These are phyloP conservation scores for Sarocladiaceae sp. DNA, from an alignment of 2,329 filamentous ascomycete species.

Conservation along the genomic window DNA sequence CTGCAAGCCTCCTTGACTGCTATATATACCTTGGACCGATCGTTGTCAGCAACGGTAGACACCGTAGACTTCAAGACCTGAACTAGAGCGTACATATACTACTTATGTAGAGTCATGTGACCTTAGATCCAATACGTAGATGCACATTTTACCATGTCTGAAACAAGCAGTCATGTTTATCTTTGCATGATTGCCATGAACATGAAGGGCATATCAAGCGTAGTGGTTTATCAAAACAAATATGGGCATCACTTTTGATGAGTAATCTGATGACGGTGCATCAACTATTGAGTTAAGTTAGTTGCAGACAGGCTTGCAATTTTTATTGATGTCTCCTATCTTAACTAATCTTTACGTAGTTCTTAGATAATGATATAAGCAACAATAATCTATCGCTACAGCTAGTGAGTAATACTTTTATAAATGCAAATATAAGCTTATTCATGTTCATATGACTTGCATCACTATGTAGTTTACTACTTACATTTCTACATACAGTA, in stretches of 20 bases:
- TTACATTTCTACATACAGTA: no score
- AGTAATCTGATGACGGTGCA: background rate
- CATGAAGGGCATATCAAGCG: no score
- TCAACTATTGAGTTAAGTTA: background rate
- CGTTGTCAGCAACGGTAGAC: background rate
- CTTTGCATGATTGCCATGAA: no score
- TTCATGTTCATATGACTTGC: no score
- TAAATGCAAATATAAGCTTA: background rate
- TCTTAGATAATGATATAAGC: background rate
- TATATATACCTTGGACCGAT: background rate
- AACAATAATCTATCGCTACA: background rate
- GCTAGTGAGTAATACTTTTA: background rate
- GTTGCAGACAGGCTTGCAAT: background rate
- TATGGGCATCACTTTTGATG: no score
- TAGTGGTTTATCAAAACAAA: background rate
- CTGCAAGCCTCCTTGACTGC: background rate
- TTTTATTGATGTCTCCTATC: background rate
- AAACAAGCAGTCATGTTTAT: no score
- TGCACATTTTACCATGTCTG: no score
- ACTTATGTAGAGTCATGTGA: background rate
- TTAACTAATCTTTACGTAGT: background rate
- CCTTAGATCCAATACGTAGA: no score
- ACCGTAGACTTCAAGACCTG: background rate
- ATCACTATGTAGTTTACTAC: no score
- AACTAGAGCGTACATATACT: background rate